Evolutionary conservation across 495 filamentous ascomycete species (phyloP), one percentile per base, ranked within the genome.

Genomic region (Penicillium soppii): DNA sequence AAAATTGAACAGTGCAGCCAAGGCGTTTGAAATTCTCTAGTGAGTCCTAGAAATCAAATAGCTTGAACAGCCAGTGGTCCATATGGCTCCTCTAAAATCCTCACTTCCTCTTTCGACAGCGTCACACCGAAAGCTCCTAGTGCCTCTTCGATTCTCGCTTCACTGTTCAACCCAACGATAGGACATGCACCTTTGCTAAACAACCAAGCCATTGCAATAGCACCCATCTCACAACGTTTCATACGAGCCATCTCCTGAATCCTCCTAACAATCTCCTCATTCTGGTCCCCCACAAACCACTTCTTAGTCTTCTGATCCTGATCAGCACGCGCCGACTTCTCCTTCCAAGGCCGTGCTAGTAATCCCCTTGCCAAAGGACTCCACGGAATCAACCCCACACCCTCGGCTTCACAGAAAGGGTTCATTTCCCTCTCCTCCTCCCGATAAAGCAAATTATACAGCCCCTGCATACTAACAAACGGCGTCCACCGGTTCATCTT

Each of bases 371-470:
- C 65, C 1, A 84, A 62, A 13, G 83, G 83, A 47, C 74, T 72
- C 84, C 84, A 88, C 15, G 85, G 84, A 37, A 88, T 78, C 7
- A 89, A 50, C 0, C 83, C 86, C 5, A 91, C 82, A 4, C 86
- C 86, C 0, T 83, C 86, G 22, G 76, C 76, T n/a, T 78, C 65
- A 59, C 86, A 89, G 68, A 82, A 86, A 0, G 75, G 71, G 57
- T 78, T 85, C 83, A 88, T 88, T 65, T 88, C 86, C 4, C 84
- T 70, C 70, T 90, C 86, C 58, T 90, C 85, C 63, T 89, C 85
- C 4, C 86, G 72, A 62, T 87, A 87, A 7, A 85, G 63, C 13
- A 90, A 68, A 66, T 86, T 88, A 61, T 88, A 85, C 21, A 78
- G 73, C 53, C 83, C 83, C 61, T 89, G 86, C 85, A 89, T 89